Base-by-base conservation (phyloP, 441 rosid species). In the Corymbia citriodora region DNA sequence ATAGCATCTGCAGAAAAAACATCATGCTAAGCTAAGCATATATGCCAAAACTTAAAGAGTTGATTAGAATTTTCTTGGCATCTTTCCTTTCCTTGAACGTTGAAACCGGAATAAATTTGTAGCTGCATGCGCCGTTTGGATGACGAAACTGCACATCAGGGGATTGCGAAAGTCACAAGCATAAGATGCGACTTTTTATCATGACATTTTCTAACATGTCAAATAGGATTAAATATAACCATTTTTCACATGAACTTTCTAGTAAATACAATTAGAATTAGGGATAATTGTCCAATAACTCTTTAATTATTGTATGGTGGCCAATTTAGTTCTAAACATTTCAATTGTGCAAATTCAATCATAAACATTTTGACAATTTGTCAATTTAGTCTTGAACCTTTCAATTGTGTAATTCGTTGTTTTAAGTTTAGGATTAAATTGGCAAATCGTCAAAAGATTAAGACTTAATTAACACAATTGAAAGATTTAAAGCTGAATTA, bases 401-500 rank as follows among this genome's bases (percentile, higher is more conserved):
- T 2, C 0, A 59, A 0, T 59, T 25, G 25, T 25, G 1, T 59
- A 14, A 59, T 59, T 59, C 3, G 0, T 59, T 59, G 7, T 10
- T 59, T 59, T 59, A 59, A 59, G 7, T 59, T 25, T 25, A 59
- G 0, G 0, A 59, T 6, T 10, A 10, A 25, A 59, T 59, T 59
- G 7, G 25, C 25, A 59, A 25, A 59, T 59, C 5, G 25, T 59
- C n/a, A 59, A 10, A 59, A 59, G 0, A 0, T 59, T 59, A 2
- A 59, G 0, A 5, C 25, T 25, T 59, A 25, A 59, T 59, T 25
- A 9, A 0, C 14, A 4, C 25, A 11, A 0, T 59, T 59, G n/a
- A 59, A 59, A 59, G 0, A 10, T 59, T 59, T 25, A 59, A 2
- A 0, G 11, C 0, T 59, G 0, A 59, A 59, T 16, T 14, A 54